phyloP scores from a whole-genome alignment of 2,329 filamentous ascomycete species.

The Sphaerulina populicola region DNA sequence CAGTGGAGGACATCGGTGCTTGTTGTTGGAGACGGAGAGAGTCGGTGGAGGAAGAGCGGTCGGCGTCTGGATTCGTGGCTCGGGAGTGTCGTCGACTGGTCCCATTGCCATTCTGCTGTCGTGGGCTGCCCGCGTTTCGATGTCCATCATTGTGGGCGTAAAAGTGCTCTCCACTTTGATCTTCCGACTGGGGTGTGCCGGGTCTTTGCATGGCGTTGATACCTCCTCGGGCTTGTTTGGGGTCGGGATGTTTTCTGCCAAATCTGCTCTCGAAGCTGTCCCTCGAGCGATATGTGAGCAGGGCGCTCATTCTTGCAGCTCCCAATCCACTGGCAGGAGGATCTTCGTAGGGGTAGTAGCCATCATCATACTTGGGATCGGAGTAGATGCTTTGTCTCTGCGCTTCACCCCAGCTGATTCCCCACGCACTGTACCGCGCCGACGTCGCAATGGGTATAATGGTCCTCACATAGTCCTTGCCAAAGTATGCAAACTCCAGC shows the following conservation, averaged over 20 bases:
- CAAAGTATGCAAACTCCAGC: conserved; percentile 87
- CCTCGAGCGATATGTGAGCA: conserved; percentile 90
- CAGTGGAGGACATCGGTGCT: conserved; percentile 14
- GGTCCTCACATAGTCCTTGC: conserved; percentile 70
- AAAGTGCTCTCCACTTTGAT: conserved; percentile 38
- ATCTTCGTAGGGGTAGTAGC: conserved; percentile 83
- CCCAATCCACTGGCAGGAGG: conserved; percentile 80
- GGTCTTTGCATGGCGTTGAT: conserved; percentile 59
- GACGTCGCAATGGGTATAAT: conserved; percentile 81
- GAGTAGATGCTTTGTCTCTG: conserved; percentile 92
- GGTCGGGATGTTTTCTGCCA: conserved; percentile 82
- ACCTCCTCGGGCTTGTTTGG: conserved; percentile 64
- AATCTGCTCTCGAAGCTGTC: conserved; percentile 96
- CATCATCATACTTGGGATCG: conserved; percentile 96
- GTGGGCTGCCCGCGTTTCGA: conserved; percentile 41
- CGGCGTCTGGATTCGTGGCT: conserved; percentile 19
- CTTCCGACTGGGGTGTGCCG: conserved; percentile 26
- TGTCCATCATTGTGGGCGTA: conserved; percentile 48
- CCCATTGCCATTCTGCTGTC: conserved; percentile 25
- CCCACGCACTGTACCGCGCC: conserved; percentile 77
- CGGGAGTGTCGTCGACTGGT: conserved; percentile 23
- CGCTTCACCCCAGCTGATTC: conserved; percentile 83
- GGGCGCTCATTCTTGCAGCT: conserved; percentile 90
- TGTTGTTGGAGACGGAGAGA: conserved; percentile 12
- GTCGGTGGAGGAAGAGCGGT: conserved; percentile 19